These are phyloP conservation scores for Zasmidium cellare DNA, from an alignment of 2,329 filamentous ascomycete genomes.

Conservation along the genomic window DNA sequence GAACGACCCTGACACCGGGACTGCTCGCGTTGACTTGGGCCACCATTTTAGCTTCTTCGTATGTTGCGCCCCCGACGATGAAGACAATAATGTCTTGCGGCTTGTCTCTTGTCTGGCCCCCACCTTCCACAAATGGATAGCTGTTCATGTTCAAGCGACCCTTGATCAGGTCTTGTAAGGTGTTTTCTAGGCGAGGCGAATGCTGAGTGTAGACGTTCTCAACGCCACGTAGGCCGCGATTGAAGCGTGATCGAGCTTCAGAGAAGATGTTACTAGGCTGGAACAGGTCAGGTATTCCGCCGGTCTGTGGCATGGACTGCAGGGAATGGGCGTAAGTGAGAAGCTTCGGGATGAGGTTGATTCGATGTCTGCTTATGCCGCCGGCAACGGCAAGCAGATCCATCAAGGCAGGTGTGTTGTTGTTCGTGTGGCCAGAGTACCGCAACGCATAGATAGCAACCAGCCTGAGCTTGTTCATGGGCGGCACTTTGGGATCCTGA, in stretches of 20 bases:
- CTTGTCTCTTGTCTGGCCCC: constrained; percentile 84
- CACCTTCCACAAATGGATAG: constrained; percentile 91
- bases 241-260: constrained; percentile 82
- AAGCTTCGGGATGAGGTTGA: constrained; percentile 78
- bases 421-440: constrained; percentile 83
- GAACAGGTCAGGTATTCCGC: constrained; percentile 87
- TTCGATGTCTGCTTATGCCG: constrained; percentile 72
- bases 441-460: constrained; percentile 94
- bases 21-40: constrained; percentile 91
- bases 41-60: constrained; percentile 95
- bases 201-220: constrained; percentile 99
- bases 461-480: constrained; percentile 82
- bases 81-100: constrained; percentile 96
- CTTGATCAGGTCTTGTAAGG: constrained; percentile 89
- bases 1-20: constrained; percentile 82
- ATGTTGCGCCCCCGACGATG: constrained; percentile 89
- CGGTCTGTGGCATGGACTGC: constrained; percentile 63
- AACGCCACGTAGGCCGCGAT: constrained; percentile 85
- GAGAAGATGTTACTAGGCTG: constrained; percentile 90
- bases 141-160: constrained; percentile 81
- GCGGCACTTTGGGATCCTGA: constrained; percentile 71
- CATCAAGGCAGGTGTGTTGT: constrained; percentile 77
- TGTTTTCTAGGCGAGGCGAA: constrained; percentile 81
- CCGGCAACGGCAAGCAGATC: constrained; percentile 84
- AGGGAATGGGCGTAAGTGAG: constrained; percentile 84